Evolutionary conservation across 768 basidiomycete genomes (phyloP).

Genomic region (Mycena olivaceomarginata): DNA sequence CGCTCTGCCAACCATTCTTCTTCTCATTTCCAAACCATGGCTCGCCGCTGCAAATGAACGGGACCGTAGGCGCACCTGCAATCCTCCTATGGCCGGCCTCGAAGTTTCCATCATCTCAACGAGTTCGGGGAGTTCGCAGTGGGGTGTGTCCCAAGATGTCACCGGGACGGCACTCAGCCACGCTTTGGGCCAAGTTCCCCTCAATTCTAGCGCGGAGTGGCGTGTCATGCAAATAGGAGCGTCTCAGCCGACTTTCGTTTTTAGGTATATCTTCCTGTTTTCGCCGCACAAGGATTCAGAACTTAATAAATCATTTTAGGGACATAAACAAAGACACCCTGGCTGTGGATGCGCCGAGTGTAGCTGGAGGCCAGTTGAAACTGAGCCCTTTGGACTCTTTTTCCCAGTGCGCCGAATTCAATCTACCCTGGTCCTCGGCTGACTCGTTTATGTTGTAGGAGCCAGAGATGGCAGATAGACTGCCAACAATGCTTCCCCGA

Average conservation of each 20-base stretch:
- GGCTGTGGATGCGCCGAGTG: not conserved
- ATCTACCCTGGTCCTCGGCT: not conserved
- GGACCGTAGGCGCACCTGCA: not conserved
- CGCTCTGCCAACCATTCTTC: not conserved
- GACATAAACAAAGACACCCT: not conserved
- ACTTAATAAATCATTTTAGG: not conserved
- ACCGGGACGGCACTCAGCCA: not conserved
- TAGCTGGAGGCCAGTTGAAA: not conserved
- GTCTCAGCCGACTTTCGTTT: not conserved
- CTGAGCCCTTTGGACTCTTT: not conserved
- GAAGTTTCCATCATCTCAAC: not conserved
- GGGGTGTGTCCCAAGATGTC: slow-evolving; percentile 1
- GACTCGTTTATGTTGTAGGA: not conserved
- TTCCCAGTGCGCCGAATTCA: not conserved
- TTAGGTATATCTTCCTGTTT: not conserved
- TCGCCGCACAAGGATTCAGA: not conserved
- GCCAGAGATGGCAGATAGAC: not conserved
- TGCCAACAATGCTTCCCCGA: slow-evolving; percentile 1
- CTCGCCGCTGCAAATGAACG: not conserved
- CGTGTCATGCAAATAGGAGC: not conserved
- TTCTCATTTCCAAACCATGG: not conserved
- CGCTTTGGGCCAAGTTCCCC: not conserved
- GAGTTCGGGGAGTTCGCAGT: not conserved
- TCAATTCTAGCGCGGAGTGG: not conserved
- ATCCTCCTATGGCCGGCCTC: not conserved